Evolutionary conservation across 2,329 filamentous ascomycete genomes (phyloP).

Genomic region (Paecilomyces variotii): DNA sequence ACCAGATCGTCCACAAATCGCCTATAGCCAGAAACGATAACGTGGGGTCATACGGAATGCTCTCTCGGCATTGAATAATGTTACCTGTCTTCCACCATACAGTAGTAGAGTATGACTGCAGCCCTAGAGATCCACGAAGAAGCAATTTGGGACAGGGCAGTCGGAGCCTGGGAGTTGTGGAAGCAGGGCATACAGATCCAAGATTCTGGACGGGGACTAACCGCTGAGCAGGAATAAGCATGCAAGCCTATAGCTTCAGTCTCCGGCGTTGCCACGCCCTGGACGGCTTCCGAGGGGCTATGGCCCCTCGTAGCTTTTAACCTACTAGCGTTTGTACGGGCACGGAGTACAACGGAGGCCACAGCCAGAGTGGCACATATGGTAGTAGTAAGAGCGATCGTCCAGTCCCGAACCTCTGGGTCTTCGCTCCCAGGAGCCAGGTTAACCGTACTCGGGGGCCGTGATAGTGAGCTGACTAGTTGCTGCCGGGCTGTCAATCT

Average conservation of each 20-base stretch:
- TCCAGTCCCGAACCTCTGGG: slow-evolving; percentile 16
- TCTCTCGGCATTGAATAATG: slow-evolving; percentile 13
- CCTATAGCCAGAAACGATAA: not conserved
- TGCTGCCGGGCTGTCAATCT: not conserved
- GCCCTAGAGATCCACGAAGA: not conserved
- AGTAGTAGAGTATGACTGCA: not conserved
- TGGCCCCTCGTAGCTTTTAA: slow-evolving; percentile 4
- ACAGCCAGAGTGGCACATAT: slow-evolving; percentile 10
- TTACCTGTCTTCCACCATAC: not conserved
- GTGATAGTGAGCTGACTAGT: not conserved
- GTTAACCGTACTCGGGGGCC: slow-evolving; percentile 6
- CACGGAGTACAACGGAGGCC: slow-evolving; percentile 7
- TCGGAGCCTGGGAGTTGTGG: not conserved
- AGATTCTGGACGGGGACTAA: not conserved
- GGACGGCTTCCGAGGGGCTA: slow-evolving; percentile 19
- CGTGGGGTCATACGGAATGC: not conserved
- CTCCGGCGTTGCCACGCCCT: slow-evolving; percentile 9
- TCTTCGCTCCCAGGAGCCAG: slow-evolving; percentile 13
- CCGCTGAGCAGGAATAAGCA: not conserved
- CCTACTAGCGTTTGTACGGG: slow-evolving; percentile 5
- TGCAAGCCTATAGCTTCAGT: not conserved
- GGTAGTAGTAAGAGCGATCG: slow-evolving; percentile 6
- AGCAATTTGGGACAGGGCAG: not conserved
- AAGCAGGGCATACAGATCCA: not conserved
- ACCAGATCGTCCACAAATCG: not conserved